Evolutionary conservation across 768 basidiomycete species (phyloP).

Genomic region (Termitomyces sp.): DNA sequence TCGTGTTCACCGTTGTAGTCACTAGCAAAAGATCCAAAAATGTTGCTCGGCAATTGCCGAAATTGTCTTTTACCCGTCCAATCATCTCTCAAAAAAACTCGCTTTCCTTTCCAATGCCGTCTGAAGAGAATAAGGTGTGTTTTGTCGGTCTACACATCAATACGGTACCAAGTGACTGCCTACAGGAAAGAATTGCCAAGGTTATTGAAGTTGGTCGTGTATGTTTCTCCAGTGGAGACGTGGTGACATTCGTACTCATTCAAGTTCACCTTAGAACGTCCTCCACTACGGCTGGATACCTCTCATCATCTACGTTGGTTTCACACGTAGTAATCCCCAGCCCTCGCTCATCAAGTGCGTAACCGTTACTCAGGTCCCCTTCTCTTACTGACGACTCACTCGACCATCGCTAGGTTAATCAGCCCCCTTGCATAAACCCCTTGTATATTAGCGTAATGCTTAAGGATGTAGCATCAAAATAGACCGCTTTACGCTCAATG

Average conservation of each 20-base stretch:
- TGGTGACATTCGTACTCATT: slow-evolving; percentile 7
- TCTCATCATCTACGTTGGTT: slow-evolving; percentile 93
- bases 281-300: slow-evolving; percentile 97
- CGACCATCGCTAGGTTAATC: slow-evolving; percentile 62
- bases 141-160: slow-evolving; percentile 7
- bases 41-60: slow-evolving; percentile 40
- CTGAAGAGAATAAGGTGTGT: slow-evolving; percentile 84
- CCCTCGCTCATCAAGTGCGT: slow-evolving; percentile 94
- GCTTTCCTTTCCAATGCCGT: slow-evolving; percentile 57
- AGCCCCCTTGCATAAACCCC: slow-evolving; percentile 77
- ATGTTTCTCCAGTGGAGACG: slow-evolving; percentile 28
- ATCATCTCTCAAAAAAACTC: slow-evolving; percentile 16
- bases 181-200: slow-evolving; percentile 79
- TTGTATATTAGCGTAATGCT: slow-evolving; percentile 28
- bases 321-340: slow-evolving; percentile 88
- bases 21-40: slow-evolving; percentile 25
- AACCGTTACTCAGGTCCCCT: not conserved
- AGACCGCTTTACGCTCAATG: slow-evolving; percentile 10
- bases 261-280: slow-evolving; percentile 57
- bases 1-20: slow-evolving; percentile 8
- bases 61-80: slow-evolving; percentile 19
- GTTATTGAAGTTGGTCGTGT: slow-evolving; percentile 81
- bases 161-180: not conserved
- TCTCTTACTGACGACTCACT: slow-evolving; percentile 6
- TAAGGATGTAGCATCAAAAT: slow-evolving; percentile 18